Evolutionary conservation across 1,284 basidiomycete species (phyloP).

Genomic region (Pisolithus thermaeus): DNA sequence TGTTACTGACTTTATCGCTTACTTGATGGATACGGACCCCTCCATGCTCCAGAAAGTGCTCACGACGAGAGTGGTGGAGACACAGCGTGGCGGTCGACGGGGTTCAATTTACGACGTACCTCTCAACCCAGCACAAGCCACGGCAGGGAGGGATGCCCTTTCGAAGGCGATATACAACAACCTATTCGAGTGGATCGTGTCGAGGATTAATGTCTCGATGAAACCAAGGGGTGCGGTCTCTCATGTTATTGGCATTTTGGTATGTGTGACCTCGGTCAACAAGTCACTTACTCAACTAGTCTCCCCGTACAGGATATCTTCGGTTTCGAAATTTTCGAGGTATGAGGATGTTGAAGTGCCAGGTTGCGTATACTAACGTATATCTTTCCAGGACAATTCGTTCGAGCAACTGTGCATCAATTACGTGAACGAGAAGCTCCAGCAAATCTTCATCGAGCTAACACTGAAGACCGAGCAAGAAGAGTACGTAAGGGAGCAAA

Average conservation of each 20-base stretch:
- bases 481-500: conserved; percentile 97
- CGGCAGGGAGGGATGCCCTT: conserved; percentile 85
- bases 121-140: conserved; percentile 89
- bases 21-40: conserved; percentile 87
- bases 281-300: neutral
- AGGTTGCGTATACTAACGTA: neutral
- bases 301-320: conserved; percentile 74
- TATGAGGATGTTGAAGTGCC: conserved; percentile 19
- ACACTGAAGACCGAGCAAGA: conserved; percentile 99
- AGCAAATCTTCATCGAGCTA: conserved; percentile 99
- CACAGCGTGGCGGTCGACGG: conserved; percentile 84
- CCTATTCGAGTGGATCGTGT: conserved; percentile 99
- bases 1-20: conserved; percentile 94
- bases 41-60: conserved; percentile 81
- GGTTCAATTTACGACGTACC: conserved; percentile 98
- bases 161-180: conserved; percentile 98
- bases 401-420: conserved; percentile 99
- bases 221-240: conserved; percentile 70
- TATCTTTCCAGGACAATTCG: conserved; percentile 75
- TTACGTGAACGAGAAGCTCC: conserved; percentile 99
- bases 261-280: conserved; percentile 28
- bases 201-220: conserved; percentile 94
- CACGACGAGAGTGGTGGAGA: conserved; percentile 87
- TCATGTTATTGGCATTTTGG: conserved; percentile 94
- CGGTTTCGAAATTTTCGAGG: conserved; percentile 97